Evolutionary conservation across 805 yeast genomes (phyloP), one percentile per base, ranked within the genome.

Genomic region (Pichia eremophila): DNA sequence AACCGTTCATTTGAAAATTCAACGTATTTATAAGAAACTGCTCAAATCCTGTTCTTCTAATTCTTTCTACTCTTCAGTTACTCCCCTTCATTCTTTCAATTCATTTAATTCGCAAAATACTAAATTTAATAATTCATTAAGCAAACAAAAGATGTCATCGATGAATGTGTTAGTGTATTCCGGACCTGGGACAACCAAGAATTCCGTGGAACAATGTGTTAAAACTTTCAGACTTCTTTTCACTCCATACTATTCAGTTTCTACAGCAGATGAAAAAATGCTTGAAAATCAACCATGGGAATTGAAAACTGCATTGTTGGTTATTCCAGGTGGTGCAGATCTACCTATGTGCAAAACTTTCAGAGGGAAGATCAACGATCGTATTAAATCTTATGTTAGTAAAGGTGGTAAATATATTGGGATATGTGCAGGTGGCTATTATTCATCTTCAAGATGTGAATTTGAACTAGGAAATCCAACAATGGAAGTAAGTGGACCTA

Each of bases 261-360:
- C 79, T 18, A 73, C 85, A 1, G 83, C 87, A 1, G 78, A 79
- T 32, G 79, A 85, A 17, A 63, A 67, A 15, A 77, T 84, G 0
- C 60, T 93, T 18, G 64, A 75, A 45, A 74, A 78, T 25, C 97
- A 93, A 57, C 97, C 99, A 0, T 93, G 99, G 99, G 74, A 75
- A 52, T 57, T 76, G 8, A 85, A 85, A 57, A 85, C 97, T 0
- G 70, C 95, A 0, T 68, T 86, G 53, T 60, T 93, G 40, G 95
- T 89, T 1, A 64, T 93, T 28, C 99, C 99, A 0, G 99, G 99
- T 5, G 99, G 99, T 8, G 97, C 98, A 0, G 99, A 93, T 61
- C 67, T 88, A 44, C 97, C 97, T 0, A 78, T 83, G 54, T 86
- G 95, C 53, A 70, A 73, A 45, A 77, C 74, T 5, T 73, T 95